Base-by-base conservation (phyloP, 2,329 filamentous ascomycete species). In the Ascochyta pisi region DNA sequence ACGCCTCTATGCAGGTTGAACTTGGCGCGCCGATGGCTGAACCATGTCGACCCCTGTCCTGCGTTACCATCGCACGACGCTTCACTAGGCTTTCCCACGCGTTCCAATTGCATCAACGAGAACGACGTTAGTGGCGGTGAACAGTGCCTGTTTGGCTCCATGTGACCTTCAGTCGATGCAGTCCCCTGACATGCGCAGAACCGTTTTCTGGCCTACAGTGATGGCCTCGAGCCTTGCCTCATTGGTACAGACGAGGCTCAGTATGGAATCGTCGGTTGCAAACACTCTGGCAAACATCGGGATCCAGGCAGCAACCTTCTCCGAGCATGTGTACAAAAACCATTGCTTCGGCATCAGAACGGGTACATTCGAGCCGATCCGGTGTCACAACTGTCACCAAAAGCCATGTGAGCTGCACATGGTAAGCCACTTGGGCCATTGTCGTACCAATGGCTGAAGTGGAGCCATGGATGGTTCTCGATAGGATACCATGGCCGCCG, bases 371-470 rank as follows among this genome's bases (percentile, higher is more conserved):
- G 64, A 66, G 61, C 65, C 66, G 66, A 66, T 66, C 69, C 66
- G 64, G 62, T 63, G 64, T 67, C 64, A 69, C 66, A 61, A 52
- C 67, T 73, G 66, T 73, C 70, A 74, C 61, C 62, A 48, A 45
- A 62, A 63, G 60, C 68, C 70, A 73, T 71, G 68, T 66, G 63
- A 63, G 48, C 39, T 57, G 54, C 65, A 63, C 64, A 62, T 68
- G 65, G 65, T 65, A 60, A 61, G 59, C 65, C 58, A 54, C 53
- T 37, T 35, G 39, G 56, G 58, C 58, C 55, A 62, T 50, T 26
- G 62, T 63, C 16, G 62, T 62, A 67, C 68, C 58, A 31, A 48
- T 34, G 41, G 29, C 35, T 41, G 24, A n/a, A 47, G 47, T 48
- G 53, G 43, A 46, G 43, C 44, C 47, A 43, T 24, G 15, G n/a